A percentile compares a stretch with the other conserved stretches of the same genome.
These are phyloP conservation scores for Platanus orientalis DNA, from an alignment of 164 flowering plant genomes.

Conservation along the genomic window DNA sequence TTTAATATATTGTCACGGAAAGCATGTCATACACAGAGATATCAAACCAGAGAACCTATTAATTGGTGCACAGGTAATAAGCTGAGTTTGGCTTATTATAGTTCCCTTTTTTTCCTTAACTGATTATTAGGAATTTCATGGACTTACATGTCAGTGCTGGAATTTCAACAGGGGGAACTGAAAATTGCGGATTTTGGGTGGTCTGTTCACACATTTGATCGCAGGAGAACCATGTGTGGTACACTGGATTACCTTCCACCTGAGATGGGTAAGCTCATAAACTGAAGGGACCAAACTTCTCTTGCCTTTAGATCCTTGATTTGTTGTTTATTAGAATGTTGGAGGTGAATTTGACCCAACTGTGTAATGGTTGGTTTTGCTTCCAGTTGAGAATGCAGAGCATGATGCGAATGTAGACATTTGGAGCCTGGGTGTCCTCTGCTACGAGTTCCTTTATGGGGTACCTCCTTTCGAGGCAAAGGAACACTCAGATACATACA, in stretches of 20 bases:
- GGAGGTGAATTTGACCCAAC: too few species aligned
- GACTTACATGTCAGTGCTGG: conserved; percentile 9
- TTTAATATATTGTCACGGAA: conserved; percentile 88
- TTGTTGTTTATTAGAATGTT: too few species aligned
- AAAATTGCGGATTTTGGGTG: conserved; percentile 99
- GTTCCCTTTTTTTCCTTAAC: background rate
- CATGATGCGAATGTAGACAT: conserved; percentile 97
- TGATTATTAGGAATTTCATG: background rate
- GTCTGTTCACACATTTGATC: conserved; percentile 97
- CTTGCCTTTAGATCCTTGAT: too few species aligned
- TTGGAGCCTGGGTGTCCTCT: conserved; percentile 92
- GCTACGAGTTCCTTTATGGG: conserved; percentile 94
- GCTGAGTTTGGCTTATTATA: too few species aligned
- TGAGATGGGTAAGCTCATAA: conserved; percentile 82
- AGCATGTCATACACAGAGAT: conserved; percentile 96
- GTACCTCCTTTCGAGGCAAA: conserved; percentile 97
- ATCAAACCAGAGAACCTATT: conserved; percentile 96
- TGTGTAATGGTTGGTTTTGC: background rate
- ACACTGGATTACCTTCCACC: conserved; percentile 99
- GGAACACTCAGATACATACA: conserved; percentile 98
- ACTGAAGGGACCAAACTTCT: background rate
- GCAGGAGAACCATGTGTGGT: conserved; percentile 95
- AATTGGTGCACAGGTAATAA: conserved; percentile 73
- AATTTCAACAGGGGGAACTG: conserved; percentile 67
- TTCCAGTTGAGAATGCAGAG: conserved; percentile 88